phyloP scores from a whole-genome alignment of 371 early-diverging fungal species.

The Lichtheimia corymbifera region DNA sequence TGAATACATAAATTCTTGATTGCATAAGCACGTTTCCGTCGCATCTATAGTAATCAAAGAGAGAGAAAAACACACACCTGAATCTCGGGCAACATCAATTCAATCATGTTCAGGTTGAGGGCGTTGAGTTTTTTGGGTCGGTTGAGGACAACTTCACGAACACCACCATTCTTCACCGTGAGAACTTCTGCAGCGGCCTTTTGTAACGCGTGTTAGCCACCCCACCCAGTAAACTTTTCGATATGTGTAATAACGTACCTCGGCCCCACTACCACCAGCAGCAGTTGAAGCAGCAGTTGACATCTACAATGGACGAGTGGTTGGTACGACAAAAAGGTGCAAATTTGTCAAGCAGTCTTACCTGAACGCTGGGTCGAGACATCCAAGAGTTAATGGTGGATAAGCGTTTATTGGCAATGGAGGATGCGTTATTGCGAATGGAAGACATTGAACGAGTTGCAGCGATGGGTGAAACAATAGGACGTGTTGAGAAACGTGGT shows the following conservation, averaged over 20 bases:
- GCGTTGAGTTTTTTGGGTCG: slow-evolving; percentile 89
- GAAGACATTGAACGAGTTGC: slow-evolving; percentile 4
- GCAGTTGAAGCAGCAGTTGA: slow-evolving; percentile 41
- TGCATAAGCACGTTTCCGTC: too few relatives aligned
- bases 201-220: background rate
- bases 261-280: slow-evolving; percentile 19
- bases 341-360: background rate
- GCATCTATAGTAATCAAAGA: background rate
- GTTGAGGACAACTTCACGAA: slow-evolving; percentile 74
- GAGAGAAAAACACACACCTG: slow-evolving; percentile 45
- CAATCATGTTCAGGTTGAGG: slow-evolving; percentile 86
- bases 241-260: background rate
- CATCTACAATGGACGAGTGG: slow-evolving; percentile 6
- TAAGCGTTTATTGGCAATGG: background rate
- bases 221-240: too few relatives aligned
- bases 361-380: slow-evolving; percentile 9
- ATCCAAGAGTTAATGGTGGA: slow-evolving; percentile 14
- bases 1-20: too few relatives aligned
- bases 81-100: slow-evolving; percentile 79
- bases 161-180: slow-evolving; percentile 40
- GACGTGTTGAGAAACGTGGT: slow-evolving; percentile 7
- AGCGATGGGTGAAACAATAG: slow-evolving; percentile 7
- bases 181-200: slow-evolving; percentile 39
- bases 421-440: slow-evolving; percentile 10
- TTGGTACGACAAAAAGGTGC: slow-evolving; percentile 1